A percentile compares a stretch with the other conserved stretches of the same genome.
These are phyloP conservation scores for Botrytis tulipae DNA, from an alignment of 2,329 filamentous ascomycete genomes.

Conservation along the genomic window DNA sequence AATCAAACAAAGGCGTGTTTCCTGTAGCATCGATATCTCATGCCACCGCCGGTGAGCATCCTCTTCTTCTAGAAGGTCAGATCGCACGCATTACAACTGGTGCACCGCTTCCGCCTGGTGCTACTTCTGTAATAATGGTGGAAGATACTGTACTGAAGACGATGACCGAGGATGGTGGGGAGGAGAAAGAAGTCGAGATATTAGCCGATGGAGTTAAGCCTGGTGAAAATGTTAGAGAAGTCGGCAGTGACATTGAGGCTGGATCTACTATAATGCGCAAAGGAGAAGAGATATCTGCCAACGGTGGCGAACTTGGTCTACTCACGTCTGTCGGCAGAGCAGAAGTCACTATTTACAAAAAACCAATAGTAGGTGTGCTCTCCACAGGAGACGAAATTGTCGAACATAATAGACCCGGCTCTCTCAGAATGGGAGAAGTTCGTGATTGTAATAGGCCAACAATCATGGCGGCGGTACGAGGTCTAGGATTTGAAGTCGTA, in stretches of 20 bases:
- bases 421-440: conserved; percentile 76
- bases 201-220: conserved; percentile 70
- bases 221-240: conserved; percentile 86
- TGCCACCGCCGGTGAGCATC: conserved; percentile 68
- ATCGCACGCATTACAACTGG: conserved; percentile 93
- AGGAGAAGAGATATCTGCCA: conserved; percentile 79
- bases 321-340: conserved; percentile 79
- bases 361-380: conserved; percentile 78
- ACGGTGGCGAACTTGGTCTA: conserved; percentile 88
- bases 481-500: conserved; percentile 73
- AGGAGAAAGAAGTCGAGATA: conserved; percentile 88
- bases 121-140: conserved; percentile 93
- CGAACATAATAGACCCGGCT: conserved; percentile 61
- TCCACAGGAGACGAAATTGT: conserved; percentile 96
- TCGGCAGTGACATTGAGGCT: conserved; percentile 80
- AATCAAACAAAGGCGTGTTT: conserved; percentile 71
- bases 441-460: conserved; percentile 91
- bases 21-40: conserved; percentile 86
- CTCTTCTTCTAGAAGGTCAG: conserved; percentile 66
- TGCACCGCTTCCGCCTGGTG: conserved; percentile 82
- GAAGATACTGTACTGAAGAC: conserved; percentile 82
- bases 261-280: conserved; percentile 69
- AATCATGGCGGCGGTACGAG: conserved; percentile 71
- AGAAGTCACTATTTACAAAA: conserved; percentile 69
- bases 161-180: conserved; percentile 73